Conservation (phyloP, 306 rosid species). For the Abrus pulchellus region DNA sequence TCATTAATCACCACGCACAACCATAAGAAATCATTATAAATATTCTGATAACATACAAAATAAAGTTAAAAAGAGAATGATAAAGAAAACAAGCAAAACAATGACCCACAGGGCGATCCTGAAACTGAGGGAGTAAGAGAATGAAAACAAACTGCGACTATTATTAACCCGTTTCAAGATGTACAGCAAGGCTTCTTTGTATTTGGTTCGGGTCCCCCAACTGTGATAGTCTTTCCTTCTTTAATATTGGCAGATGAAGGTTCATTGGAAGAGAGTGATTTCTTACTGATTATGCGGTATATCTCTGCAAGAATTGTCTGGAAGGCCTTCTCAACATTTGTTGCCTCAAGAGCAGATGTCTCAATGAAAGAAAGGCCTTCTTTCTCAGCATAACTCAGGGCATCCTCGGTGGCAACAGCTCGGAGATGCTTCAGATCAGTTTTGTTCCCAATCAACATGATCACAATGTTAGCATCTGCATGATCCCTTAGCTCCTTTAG, state of each 20-base stretch:
- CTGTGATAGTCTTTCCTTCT: slow-evolving; percentile 77
- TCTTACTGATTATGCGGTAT: slow-evolving; percentile 89
- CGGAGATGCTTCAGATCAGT: slow-evolving; percentile 93
- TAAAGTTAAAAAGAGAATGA: slow-evolving; percentile 41
- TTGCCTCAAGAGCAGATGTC: slow-evolving; percentile 91
- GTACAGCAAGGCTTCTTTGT: slow-evolving; percentile 84
- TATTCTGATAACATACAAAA: slow-evolving; percentile 42
- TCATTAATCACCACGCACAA: slow-evolving; percentile 15
- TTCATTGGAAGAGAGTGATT: slow-evolving; percentile 69
- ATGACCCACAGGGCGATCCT: slow-evolving; percentile 36
- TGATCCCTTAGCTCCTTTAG: slow-evolving; percentile 97
- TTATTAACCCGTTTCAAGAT: slow-evolving; percentile 40
- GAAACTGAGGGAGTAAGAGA: not conserved
- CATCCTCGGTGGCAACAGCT: slow-evolving; percentile 90
- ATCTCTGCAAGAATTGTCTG: slow-evolving; percentile 84
- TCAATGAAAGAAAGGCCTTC: slow-evolving; percentile 93
- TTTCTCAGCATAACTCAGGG: slow-evolving; percentile 83
- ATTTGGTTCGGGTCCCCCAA: slow-evolving; percentile 62
- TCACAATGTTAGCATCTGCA: slow-evolving; percentile 88
- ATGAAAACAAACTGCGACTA: not conserved
- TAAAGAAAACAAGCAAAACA: slow-evolving; percentile 31
- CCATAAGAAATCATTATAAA: slow-evolving; percentile 36
- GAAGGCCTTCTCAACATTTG: slow-evolving; percentile 90
- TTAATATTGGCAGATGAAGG: slow-evolving; percentile 62
- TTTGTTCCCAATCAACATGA: slow-evolving; percentile 93